Base-by-base conservation (phyloP, 208 protist species). In the Lotmaria passim region DNA sequence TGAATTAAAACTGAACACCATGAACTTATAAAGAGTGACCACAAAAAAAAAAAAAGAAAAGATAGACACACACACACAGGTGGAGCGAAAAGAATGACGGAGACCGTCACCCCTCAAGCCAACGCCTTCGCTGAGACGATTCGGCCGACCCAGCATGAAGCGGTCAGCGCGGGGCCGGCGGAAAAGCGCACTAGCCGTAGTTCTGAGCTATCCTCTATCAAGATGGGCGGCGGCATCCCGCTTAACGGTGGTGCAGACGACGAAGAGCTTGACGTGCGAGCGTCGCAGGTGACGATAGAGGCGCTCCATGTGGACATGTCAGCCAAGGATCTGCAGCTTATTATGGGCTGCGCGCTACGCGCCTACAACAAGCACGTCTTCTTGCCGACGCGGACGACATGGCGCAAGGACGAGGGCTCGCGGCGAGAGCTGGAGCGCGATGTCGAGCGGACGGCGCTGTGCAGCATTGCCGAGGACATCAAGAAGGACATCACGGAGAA, bases 391-490 rank as follows among this genome's bases (percentile, higher is more conserved):
- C 83, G 80, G 15, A 92, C 75, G n/a, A 93, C 90, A 19, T 95
- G 90, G 87, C 57, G 87, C 10, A 95, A 95, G 68, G 87, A 93
- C 44, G 86, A 92, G 59, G 90, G 87, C 17, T 73, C 85, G n/a
- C 70, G 75, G 15, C 76, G 81, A 6, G 87, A 93, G 69, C 64
- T 95, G 11, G 85, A 95, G 74, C 77, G 85, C 3, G 90, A 95
- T 24, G 79, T 93, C 2, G 87, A 95, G 72, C 87, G 90, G 31
- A 91, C 87, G 12, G 71, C 69, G 14, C 36, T 93, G 68, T 51
- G 80, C 23, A 79, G 86, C 56, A 89, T 95, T 41, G 85, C 87
- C 0, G 65, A 86, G 38, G 72, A 83, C 51, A 89, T 95, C 38
- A 90, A 91, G 52, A 79, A 69, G 15, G 69, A 81, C 34, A 76